These are phyloP conservation scores for Silybum marianum DNA, from an alignment of 129 eudicot genomes.

Conservation along the genomic window DNA sequence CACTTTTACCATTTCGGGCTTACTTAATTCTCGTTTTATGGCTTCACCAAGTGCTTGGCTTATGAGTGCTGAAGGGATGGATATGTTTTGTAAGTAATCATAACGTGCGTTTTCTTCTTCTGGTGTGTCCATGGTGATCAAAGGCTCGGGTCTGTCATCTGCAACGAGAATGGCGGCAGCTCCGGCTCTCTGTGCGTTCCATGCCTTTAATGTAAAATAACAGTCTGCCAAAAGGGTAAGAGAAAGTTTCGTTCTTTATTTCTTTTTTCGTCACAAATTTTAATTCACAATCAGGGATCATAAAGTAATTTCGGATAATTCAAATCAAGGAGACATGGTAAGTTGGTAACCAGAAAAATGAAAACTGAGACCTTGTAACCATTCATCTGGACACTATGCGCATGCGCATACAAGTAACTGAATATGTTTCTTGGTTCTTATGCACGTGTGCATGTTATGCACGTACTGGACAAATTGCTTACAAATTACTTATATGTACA, in stretches of 20 bases:
- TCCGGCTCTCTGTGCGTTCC: slow-evolving; percentile 93
- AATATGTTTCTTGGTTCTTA: no score
- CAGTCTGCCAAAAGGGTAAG: slow-evolving; percentile 58
- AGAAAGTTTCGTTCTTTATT: not conserved
- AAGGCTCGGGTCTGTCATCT: slow-evolving; percentile 76
- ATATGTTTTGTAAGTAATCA: slow-evolving; percentile 79
- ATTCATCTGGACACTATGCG: no score
- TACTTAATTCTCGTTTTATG: slow-evolving; percentile 59
- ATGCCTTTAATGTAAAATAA: slow-evolving; percentile 87
- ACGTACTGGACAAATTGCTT: no score
- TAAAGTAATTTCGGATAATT: not conserved
- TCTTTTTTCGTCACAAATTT: not conserved
- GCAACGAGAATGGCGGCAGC: slow-evolving; percentile 95
- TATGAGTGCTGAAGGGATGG: slow-evolving; percentile 86
- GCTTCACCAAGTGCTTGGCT: slow-evolving; percentile 76
- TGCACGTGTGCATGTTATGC: no score
- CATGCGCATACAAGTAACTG: no score
- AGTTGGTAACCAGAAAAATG: no score
- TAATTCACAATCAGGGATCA: not conserved
- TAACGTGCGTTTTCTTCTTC: slow-evolving; percentile 57
- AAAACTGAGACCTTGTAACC: no score
- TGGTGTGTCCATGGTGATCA: slow-evolving; percentile 93
- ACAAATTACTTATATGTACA: no score
- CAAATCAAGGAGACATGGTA: not conserved
- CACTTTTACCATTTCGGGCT: slow-evolving; percentile 71